These are phyloP conservation scores for Globisporangium echinulatum DNA, from an alignment of 352 stramenopile genomes.

Conservation along the genomic window DNA sequence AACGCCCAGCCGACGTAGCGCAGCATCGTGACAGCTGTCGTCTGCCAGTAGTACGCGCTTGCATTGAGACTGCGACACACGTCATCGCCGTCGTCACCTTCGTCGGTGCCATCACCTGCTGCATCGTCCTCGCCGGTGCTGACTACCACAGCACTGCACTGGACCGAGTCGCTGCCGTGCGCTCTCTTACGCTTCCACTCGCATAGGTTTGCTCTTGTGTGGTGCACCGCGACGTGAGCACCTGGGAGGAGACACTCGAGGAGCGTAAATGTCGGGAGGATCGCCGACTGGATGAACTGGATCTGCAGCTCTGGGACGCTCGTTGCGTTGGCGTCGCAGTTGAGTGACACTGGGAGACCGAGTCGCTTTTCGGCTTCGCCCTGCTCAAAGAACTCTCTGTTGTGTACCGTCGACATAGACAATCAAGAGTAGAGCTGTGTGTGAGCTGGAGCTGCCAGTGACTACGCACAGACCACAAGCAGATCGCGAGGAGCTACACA, in stretches of 20 bases:
- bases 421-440: neutral
- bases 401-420: neutral
- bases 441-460: too few relatives aligned
- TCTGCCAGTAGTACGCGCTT: neutral
- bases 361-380: slow-evolving; percentile 19
- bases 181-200: slow-evolving; percentile 11
- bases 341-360: slow-evolving; percentile 14
- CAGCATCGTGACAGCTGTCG: neutral
- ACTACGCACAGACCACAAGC: too few relatives aligned
- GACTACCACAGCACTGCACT: too few relatives aligned
- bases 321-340: slow-evolving; percentile 14
- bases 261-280: slow-evolving; percentile 20
- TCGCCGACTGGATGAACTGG: slow-evolving; percentile 21
- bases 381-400: slow-evolving; percentile 25
- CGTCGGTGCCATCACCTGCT: too few relatives aligned
- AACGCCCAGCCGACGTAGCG: neutral
- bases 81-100: too few relatives aligned
- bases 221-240: slow-evolving; percentile 6
- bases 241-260: slow-evolving; percentile 14
- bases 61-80: neutral
- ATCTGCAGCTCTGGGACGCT: slow-evolving; percentile 22
- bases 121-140: too few relatives aligned
- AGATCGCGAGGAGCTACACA: neutral
- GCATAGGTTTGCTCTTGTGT: slow-evolving; percentile 12
- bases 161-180: neutral